Conservation (phyloP, 2,329 filamentous ascomycete species). For the Sphaerostilbella broomeana region DNA sequence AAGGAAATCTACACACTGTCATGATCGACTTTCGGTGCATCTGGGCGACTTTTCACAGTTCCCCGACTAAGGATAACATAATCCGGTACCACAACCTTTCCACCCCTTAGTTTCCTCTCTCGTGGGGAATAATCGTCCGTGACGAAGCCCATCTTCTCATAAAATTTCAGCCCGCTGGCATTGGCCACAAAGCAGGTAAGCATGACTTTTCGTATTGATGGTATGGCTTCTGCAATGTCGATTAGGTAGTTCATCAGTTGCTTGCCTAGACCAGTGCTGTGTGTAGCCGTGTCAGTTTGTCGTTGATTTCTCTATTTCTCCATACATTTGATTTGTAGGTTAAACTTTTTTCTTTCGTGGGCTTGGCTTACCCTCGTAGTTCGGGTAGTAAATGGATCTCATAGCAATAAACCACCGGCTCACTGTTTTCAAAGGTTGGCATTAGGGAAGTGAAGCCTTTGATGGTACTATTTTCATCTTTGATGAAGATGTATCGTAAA, state of each 20-base stretch:
- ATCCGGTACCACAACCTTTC: constrained; percentile 47
- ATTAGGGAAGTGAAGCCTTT: constrained; percentile 60
- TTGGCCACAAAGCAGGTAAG: constrained; percentile 66
- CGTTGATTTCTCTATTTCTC: too few relatives aligned
- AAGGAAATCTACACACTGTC: too few relatives aligned
- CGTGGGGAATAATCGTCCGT: constrained; percentile 50
- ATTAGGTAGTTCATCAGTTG: constrained; percentile 53
- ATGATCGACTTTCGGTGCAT: too few relatives aligned
- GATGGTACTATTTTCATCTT: constrained; percentile 27
- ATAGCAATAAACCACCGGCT: constrained; percentile 68
- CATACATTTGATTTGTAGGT: too few relatives aligned
- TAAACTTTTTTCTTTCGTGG: too few relatives aligned
- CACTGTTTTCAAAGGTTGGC: constrained; percentile 61
- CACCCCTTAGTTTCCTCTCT: constrained; percentile 46
- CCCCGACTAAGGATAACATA: constrained; percentile 55
- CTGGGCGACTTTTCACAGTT: too few relatives aligned
- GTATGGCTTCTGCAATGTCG: constrained; percentile 45
- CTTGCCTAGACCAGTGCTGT: constrained; percentile 56
- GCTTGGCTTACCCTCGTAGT: constrained; percentile 44
- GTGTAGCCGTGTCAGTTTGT: constrained; percentile 2
- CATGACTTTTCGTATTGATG: constrained; percentile 60
- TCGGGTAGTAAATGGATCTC: constrained; percentile 62
- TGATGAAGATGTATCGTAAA: constrained; percentile 62
- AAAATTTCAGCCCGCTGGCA: constrained; percentile 50
- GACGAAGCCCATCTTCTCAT: constrained; percentile 52